Conservation (phyloP, 208 protist species). For the Spongospora subterranea region DNA sequence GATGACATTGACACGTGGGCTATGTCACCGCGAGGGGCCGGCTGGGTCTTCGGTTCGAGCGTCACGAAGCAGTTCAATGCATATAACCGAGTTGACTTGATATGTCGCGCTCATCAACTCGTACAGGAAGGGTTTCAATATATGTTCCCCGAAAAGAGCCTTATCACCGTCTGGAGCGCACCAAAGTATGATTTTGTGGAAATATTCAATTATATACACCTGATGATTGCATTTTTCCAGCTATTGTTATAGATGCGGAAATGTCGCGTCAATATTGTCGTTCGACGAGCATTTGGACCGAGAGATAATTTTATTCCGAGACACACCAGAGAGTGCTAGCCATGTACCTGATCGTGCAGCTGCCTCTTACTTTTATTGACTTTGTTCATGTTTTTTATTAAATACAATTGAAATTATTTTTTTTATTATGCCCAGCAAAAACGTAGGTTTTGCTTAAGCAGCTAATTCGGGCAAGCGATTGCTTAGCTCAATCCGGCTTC, state of each 20-base stretch:
- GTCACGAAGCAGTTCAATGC: conserved; percentile 79
- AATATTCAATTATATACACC: conserved; percentile 50
- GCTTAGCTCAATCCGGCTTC: too few relatives aligned
- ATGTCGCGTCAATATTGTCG: conserved; percentile 83
- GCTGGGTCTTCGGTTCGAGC: conserved; percentile 84
- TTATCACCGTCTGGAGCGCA: conserved; percentile 89
- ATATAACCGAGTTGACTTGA: conserved; percentile 81
- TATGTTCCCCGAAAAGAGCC: conserved; percentile 78
- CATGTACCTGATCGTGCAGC: background rate
- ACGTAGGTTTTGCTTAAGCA: too few relatives aligned
- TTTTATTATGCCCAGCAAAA: too few relatives aligned
- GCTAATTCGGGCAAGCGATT: too few relatives aligned
- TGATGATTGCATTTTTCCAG: conserved; percentile 14
- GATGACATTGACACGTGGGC: conserved; percentile 86
- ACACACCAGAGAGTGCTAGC: conserved; percentile 20
- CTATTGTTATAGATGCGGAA: conserved; percentile 86
- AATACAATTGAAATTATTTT: too few relatives aligned
- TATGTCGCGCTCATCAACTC: conserved; percentile 86
- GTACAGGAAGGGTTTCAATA: conserved; percentile 90
- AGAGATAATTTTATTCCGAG: conserved; percentile 43
- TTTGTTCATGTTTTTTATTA: too few relatives aligned
- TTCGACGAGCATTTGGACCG: conserved; percentile 59
- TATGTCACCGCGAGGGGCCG: conserved; percentile 84
- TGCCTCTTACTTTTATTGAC: background rate
- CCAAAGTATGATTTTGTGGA: conserved; percentile 78